A percentile compares a stretch with the other conserved stretches of the same genome.
phyloP scores from a whole-genome alignment of 345 rosid species.

The Eucalyptus microcorys region DNA sequence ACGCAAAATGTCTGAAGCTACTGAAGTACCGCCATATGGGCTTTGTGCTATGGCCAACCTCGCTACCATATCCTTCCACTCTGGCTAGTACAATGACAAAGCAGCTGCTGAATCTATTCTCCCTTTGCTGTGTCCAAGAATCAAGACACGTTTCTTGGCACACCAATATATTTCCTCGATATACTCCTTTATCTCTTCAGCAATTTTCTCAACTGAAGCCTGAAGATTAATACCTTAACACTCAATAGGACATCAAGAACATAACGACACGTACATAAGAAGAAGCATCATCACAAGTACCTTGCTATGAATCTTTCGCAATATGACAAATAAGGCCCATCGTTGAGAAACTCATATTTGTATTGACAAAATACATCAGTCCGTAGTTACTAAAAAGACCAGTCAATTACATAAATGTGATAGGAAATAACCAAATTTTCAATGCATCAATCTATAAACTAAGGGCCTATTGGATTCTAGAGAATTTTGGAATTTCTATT shows the following conservation, averaged over 20 bases:
- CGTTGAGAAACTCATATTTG: slow-evolving; percentile 78
- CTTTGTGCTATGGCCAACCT: slow-evolving; percentile 86
- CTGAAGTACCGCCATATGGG: slow-evolving; percentile 90
- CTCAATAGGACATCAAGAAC: slow-evolving; percentile 1
- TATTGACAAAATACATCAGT: slow-evolving; percentile 78
- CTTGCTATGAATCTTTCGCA: slow-evolving; percentile 96
- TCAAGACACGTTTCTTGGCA: slow-evolving; percentile 73
- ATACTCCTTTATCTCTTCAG: slow-evolving; percentile 81
- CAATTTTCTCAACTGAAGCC: slow-evolving; percentile 97
- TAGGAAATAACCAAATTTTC: background rate
- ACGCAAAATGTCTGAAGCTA: slow-evolving; percentile 90
- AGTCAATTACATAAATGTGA: slow-evolving; percentile 7
- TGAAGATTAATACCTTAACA: slow-evolving; percentile 11
- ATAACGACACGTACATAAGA: background rate
- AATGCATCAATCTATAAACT: background rate
- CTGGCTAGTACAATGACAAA: slow-evolving; percentile 80
- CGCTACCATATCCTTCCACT: slow-evolving; percentile 89
- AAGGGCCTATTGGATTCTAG: background rate
- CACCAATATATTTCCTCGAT: slow-evolving; percentile 97
- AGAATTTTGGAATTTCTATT: background rate
- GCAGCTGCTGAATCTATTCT: slow-evolving; percentile 95
- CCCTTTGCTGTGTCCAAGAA: slow-evolving; percentile 98
- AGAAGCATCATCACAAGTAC: slow-evolving; percentile 11
- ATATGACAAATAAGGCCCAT: slow-evolving; percentile 87
- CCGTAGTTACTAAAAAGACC: slow-evolving; percentile 99